Percentiles rank a stretch among this genome's conserved stretches.
These are phyloP conservation scores for Podaxis mareebaensis DNA, from an alignment of 768 basidiomycete genomes.

Conservation along the genomic window DNA sequence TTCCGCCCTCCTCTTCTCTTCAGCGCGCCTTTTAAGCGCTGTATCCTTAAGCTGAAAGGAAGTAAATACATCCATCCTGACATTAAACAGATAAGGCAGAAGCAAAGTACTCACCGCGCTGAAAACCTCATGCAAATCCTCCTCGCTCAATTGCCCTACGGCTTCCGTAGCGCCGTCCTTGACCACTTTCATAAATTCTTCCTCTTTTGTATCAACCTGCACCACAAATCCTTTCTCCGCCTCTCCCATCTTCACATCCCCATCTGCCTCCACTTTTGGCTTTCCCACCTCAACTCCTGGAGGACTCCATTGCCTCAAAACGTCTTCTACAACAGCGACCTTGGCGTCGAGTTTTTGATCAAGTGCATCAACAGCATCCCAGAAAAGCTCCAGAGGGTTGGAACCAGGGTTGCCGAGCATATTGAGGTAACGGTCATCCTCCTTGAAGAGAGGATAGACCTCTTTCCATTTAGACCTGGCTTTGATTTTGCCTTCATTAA, in stretches of 20 bases:
- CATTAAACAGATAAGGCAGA: not conserved
- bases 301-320: constrained; percentile 41
- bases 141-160: constrained; percentile 45
- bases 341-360: constrained; percentile 85
- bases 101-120: constrained; percentile 50
- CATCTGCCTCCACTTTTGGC: constrained; percentile 33
- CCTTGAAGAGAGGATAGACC: constrained; percentile 72
- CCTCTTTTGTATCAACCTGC: constrained; percentile 59
- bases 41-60: constrained; percentile 64
- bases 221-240: constrained; percentile 40
- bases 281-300: constrained; percentile 33
- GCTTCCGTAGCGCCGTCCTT: constrained; percentile 55
- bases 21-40: constrained; percentile 73
- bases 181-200: constrained; percentile 61
- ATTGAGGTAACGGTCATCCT: constrained; percentile 81
- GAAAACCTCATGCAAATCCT: constrained; percentile 61
- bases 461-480: constrained; percentile 92
- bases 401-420: constrained; percentile 94
- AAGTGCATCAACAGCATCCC: constrained; percentile 87
- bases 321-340: constrained; percentile 65
- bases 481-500: constrained; percentile 64
- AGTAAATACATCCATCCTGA: constrained; percentile 6
- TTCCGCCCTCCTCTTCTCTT: constrained; percentile 86
- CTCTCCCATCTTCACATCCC: constrained; percentile 26
- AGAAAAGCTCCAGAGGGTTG: constrained; percentile 94